Base-by-base conservation (phyloP, 2,329 filamentous ascomycete genomes). In the Diaporthe longicolla region DNA sequence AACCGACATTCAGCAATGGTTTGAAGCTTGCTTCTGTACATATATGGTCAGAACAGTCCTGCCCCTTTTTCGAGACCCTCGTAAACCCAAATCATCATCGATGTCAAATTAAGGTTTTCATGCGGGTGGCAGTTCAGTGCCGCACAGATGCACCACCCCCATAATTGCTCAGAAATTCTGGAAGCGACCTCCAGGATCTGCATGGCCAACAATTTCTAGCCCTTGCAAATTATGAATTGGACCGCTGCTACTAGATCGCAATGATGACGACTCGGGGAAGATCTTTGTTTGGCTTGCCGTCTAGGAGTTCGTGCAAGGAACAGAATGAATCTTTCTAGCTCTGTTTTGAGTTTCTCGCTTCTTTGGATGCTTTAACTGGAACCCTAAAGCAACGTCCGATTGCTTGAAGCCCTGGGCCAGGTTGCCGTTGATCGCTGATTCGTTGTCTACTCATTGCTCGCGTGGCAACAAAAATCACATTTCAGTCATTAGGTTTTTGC, bases 71-170 rank as follows among this genome's bases (percentile, higher is more conserved):
- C 26, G 17, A 43, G 35, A 43, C 35, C 35, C 57, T 15, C 21
- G 35, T 15, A 40, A n/a, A 17, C 24, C 35, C 35, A 40, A 59
- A 40, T 24, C 57, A 26, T 59, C n/a, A 24, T 40, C n/a, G 57
- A 59, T 26, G 57, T 40, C 35, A 24, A 40, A 59, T 17, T 43
- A 59, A 43, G 57, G 57, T 59, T 59, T 40, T 43, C 9, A 61
- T 26, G 58, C 58, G n/a, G 58, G 32, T 40, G 15, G n/a, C 37
- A 61, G 2, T 61, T 24, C 37, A 19, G 37, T 3, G n/a, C 15
- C 43, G 8, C 58, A 29, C 58, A 29, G 19, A 40, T 26, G n/a
- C 21, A 4, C 21, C 24, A 21, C 3, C 37, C n/a, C 26, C 37
- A 29, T 43, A 19, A n/a, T 24, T 61, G 24, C n/a, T 11, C 15